phyloP scores from a whole-genome alignment of 495 filamentous ascomycete genomes.

The Bacidia rubella region DNA sequence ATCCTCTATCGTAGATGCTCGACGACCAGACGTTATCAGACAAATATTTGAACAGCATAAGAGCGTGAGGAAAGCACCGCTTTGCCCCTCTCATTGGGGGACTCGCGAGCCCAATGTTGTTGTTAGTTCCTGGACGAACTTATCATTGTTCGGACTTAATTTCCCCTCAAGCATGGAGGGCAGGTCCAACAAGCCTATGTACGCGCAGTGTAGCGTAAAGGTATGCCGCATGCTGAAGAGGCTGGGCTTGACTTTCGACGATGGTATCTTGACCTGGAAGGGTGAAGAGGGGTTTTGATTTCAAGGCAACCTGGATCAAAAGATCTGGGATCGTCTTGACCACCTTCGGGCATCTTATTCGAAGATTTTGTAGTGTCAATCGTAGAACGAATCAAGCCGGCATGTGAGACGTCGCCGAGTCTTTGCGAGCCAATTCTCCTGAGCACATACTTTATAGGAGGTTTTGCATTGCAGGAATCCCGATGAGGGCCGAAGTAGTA shows the following conservation, averaged over 20 bases:
- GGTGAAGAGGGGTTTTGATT: conserved; percentile 3
- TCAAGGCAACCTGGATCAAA: background rate
- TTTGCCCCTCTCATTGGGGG: background rate
- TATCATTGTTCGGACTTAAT: background rate
- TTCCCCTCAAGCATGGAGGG: background rate
- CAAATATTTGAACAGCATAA: background rate
- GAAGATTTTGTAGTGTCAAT: no score
- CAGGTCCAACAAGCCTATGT: background rate
- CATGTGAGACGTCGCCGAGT: no score
- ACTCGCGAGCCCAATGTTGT: background rate
- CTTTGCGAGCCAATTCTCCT: no score
- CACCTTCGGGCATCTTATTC: background rate
- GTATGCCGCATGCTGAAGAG: background rate
- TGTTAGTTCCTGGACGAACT: background rate
- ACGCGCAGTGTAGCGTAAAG: background rate
- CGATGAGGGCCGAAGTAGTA: no score
- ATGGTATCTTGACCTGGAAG: conserved; percentile 6
- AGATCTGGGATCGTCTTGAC: background rate
- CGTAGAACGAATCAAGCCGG: no score
- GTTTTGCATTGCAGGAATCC: no score
- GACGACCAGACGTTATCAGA: background rate
- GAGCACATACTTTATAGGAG: no score
- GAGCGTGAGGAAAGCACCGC: background rate
- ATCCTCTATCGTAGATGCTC: background rate
- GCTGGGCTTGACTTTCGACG: background rate